Percentiles rank a stretch among this genome's conserved stretches.
These are phyloP conservation scores for Fusarium lyarnte DNA, from an alignment of 2,329 filamentous ascomycete genomes.

Conservation along the genomic window DNA sequence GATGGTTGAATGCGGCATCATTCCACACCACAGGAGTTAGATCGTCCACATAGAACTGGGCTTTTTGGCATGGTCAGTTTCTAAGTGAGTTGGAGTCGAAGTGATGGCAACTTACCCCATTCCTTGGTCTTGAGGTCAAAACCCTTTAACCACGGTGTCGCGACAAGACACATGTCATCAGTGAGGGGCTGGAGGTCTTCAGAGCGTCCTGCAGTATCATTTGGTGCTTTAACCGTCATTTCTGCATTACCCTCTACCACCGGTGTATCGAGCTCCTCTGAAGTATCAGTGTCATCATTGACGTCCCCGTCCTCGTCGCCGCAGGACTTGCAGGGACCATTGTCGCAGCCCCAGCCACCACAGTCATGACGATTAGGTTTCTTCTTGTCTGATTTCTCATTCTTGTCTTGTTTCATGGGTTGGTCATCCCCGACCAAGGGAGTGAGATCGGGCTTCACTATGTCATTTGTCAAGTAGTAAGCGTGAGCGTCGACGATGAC, in stretches of 20 bases:
- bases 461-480: constrained; percentile 47
- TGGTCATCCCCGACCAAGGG: not conserved
- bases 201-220: constrained; percentile 3
- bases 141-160: constrained; percentile 50
- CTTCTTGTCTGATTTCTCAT: not conserved
- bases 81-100: not conserved
- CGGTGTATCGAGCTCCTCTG: not conserved
- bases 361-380: not conserved
- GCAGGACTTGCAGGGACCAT: not conserved
- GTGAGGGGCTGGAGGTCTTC: constrained; percentile 44
- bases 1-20: constrained; percentile 49
- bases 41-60: not conserved
- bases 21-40: constrained; percentile 43
- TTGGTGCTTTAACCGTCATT: not conserved
- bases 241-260: not conserved
- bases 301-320: accelerated
- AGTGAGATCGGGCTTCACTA: constrained; percentile 43
- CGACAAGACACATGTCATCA: constrained; percentile 49
- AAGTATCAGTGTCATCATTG: not conserved
- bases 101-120: not conserved
- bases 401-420: not conserved
- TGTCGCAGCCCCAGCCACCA: not conserved
- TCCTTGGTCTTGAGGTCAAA: constrained; percentile 51
- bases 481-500: constrained; percentile 50
- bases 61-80: not conserved